Evolutionary conservation across 441 rosid species (phyloP).

Genomic region (Populus trichocarpa): DNA sequence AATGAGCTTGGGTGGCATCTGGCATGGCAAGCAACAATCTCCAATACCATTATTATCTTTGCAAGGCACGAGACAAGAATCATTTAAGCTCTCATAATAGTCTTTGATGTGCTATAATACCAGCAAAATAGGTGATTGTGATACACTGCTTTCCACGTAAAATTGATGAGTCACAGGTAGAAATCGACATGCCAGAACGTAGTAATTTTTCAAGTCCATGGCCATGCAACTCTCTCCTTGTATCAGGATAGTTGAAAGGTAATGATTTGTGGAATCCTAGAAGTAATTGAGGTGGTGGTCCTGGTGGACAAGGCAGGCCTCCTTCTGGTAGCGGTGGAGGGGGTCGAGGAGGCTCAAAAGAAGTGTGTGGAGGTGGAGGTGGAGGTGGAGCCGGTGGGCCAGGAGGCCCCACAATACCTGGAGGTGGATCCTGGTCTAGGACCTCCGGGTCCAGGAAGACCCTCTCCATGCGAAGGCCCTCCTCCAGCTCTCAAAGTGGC

Average conservation of each 20-base stretch:
- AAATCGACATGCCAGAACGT: neutral
- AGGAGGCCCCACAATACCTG: neutral
- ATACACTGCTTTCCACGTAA: neutral
- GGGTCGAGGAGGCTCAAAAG: neutral
- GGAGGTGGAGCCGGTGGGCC: constrained; percentile 6
- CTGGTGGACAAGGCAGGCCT: neutral
- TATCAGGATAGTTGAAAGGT: neutral
- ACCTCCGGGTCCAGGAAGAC: neutral
- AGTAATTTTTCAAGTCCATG: neutral
- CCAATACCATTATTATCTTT: neutral
- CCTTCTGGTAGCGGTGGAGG: neutral
- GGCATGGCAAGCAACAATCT: neutral
- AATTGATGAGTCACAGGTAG: neutral
- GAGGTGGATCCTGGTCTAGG: constrained; percentile 2
- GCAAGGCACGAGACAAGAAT: neutral
- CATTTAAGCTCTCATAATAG: neutral
- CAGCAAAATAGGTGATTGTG: neutral
- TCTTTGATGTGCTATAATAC: neutral
- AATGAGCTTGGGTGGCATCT: neutral
- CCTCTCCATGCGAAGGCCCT: too few species aligned
- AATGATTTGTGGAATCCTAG: neutral
- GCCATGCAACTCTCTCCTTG: neutral
- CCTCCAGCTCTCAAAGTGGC: too few species aligned
- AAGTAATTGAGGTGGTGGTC: neutral
- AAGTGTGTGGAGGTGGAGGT: neutral